Evolutionary conservation across 768 basidiomycete species (phyloP), one percentile per base, ranked within the genome.

Genomic region (Rhizopogon vinicolor): DNA sequence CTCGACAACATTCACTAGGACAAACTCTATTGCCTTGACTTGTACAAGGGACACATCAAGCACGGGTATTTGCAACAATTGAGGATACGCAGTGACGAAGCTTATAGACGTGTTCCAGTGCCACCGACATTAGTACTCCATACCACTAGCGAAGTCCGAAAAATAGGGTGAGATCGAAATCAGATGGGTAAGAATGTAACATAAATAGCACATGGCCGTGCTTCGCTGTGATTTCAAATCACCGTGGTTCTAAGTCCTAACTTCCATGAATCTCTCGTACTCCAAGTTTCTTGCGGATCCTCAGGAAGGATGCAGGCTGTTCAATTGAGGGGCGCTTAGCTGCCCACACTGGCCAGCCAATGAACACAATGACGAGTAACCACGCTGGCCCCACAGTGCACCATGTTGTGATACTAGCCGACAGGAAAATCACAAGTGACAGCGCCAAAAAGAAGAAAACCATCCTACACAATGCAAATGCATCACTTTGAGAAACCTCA

Each of bases 371-470:
- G n/a, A 45, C 44, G n/a, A 45, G 44, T 31, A 45, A 31, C 54
- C 54, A 55, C 8, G 41, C 50, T 35, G 54, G 54, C 10, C 41
- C 48, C 7, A 51, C 50, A 18, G 39, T 31, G 25, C 39, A 28
- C 13, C 45, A 45, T 3, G 53, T 49, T 12, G 41, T 33, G 19
- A 45, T 7, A 18, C 31, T 13, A 13, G 33, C 16, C 14, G 52
- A 46, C 6, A 45, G 37, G 29, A 45, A 58, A 7, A 58, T 41
- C 22, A 55, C 40, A 3, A 58, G 28, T 8, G 57, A 55, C 29
- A 58, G 35, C 12, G 42, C 49, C 7, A 58, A 51, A 5, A 55
- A 39, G 39, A 58, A 58, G 39, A 55, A 50, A 25, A 55, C 7
- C 46, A 58, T 58, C 10, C 57, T 58, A 39, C 19, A 13, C n/a